Evolutionary conservation across 306 rosid species (phyloP).

Genomic region (Vigna hirtella): DNA sequence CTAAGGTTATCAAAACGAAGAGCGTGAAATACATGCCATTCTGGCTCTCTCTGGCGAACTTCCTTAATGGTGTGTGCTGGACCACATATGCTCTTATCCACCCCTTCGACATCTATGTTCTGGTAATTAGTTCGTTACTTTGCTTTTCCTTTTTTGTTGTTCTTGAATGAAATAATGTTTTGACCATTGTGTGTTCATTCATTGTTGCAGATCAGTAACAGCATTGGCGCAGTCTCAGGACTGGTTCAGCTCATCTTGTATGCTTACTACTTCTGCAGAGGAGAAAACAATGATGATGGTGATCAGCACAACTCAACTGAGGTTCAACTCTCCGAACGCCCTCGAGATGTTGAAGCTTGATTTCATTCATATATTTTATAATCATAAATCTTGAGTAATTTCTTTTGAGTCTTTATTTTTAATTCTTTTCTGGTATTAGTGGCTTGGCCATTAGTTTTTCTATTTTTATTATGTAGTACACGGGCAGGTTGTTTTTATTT

Average conservation of each 20-base stretch:
- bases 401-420: too few relatives aligned
- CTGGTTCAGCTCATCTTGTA: slow-evolving; percentile 55
- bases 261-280: slow-evolving; percentile 39
- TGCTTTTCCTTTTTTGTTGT: background rate
- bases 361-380: too few relatives aligned
- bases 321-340: slow-evolving; percentile 36
- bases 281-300: background rate
- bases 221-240: slow-evolving; percentile 64
- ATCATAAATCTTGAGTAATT: too few relatives aligned
- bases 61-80: slow-evolving; percentile 68
- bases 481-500: too few relatives aligned
- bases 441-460: too few relatives aligned
- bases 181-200: background rate
- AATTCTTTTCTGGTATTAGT: too few relatives aligned
- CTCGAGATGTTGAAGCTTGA: background rate
- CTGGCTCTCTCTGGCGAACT: slow-evolving; percentile 66
- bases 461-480: too few relatives aligned
- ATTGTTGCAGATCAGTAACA: slow-evolving; percentile 61
- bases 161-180: slow-evolving; percentile 7
- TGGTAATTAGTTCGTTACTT: slow-evolving; percentile 55
- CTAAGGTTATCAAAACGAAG: slow-evolving; percentile 59
- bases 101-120: slow-evolving; percentile 57
- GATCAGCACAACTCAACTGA: slow-evolving; percentile 24
- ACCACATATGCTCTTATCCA: slow-evolving; percentile 71
- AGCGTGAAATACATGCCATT: slow-evolving; percentile 80